Evolutionary conservation across 805 yeast genomes (phyloP).

Genomic region (Nakazawaea pomicola): DNA sequence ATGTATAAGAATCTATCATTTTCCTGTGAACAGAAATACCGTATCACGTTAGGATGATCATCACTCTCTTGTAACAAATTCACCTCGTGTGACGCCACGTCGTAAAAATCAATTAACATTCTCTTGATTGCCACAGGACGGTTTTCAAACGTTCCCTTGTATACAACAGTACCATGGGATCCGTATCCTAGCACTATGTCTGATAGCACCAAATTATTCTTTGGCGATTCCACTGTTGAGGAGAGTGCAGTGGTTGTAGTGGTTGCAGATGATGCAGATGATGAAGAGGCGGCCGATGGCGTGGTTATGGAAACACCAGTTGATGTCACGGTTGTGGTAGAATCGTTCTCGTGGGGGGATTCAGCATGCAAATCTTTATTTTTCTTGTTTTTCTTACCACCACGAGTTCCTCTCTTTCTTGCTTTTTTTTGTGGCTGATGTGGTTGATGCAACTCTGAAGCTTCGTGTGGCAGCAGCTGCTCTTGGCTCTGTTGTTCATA

Average conservation of each 20-base stretch:
- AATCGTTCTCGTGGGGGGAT: slow-evolving; percentile 9
- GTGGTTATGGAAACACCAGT: slow-evolving; percentile 2
- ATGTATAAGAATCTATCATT: slow-evolving; percentile 85
- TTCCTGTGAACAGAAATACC: slow-evolving; percentile 91
- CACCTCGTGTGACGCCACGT: slow-evolving; percentile 90
- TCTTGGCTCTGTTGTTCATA: slow-evolving; percentile 17
- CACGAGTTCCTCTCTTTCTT: slow-evolving; percentile 82
- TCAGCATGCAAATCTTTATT: slow-evolving; percentile 17
- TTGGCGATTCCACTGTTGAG: slow-evolving; percentile 17
- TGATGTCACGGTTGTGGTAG: slow-evolving; percentile 9
- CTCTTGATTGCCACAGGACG: slow-evolving; percentile 95
- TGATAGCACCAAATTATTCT: slow-evolving; percentile 56
- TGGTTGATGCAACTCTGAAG: slow-evolving; percentile 10
- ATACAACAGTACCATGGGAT: slow-evolving; percentile 94
- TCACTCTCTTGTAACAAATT: slow-evolving; percentile 86
- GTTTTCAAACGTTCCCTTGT: slow-evolving; percentile 82
- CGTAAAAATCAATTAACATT: slow-evolving; percentile 89
- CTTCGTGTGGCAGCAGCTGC: too few relatives aligned
- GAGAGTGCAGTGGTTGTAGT: background rate
- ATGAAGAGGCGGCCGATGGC: too few relatives aligned
- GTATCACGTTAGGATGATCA: slow-evolving; percentile 90
- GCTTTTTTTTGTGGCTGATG: slow-evolving; percentile 31
- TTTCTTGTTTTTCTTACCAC: slow-evolving; percentile 61
- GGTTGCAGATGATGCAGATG: too few relatives aligned
- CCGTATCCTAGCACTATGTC: slow-evolving; percentile 88